Evolutionary conservation across 108 stramenopile species (phyloP), one percentile per base, ranked within the genome.

Genomic region (Cafeteria roenbergensis): DNA sequence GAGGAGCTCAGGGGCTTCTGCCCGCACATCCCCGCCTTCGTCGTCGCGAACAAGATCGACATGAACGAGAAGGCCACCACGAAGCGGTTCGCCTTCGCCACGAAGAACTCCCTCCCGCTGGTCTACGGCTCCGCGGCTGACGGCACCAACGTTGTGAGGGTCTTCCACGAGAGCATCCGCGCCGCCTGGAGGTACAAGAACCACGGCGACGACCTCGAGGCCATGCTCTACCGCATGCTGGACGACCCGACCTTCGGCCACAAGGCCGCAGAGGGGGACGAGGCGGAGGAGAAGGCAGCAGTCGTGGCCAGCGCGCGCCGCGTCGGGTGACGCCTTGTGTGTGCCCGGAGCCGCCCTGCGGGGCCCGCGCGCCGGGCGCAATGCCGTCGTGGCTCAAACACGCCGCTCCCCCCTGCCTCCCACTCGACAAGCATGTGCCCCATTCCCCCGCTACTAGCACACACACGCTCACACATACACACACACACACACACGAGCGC

Each of bases 41-140:
- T 86, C 4, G 84, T 89, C 14, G 88, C 88, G 21, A 89, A 89
- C 76, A 89, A 89, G 67, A 86, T 89, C 24, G 87, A 89, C 68
- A 76, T 85, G 12, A 81, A 89, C 72, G 82, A 86, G 60, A 71
- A 82, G 75, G 86, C 87, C 17, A 89, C 88, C 3, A 76, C 66
- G 57, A 89, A 89, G 80, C 72, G 74, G 61, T 89, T 88, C 68
- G 84, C 84, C 55, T 89, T 89, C 63, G 80, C 86, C 27, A 57
- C 56, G 35, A 78, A 88, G 62, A 67, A 88, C 56, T 80, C 79
- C 69, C 66, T 89, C 17, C 84, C 85, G 12, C 85, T 89, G 51
- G 84, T 80, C 37, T 89, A 88, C 67, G 84, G 80, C 0, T 87
- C 86, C 22, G 83, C 84, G 0, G 88, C 88, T 14, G 88, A 89